Evolutionary conservation across 176 grass and related monocot species (phyloP).

Genomic region (Guadua angustifolia): DNA sequence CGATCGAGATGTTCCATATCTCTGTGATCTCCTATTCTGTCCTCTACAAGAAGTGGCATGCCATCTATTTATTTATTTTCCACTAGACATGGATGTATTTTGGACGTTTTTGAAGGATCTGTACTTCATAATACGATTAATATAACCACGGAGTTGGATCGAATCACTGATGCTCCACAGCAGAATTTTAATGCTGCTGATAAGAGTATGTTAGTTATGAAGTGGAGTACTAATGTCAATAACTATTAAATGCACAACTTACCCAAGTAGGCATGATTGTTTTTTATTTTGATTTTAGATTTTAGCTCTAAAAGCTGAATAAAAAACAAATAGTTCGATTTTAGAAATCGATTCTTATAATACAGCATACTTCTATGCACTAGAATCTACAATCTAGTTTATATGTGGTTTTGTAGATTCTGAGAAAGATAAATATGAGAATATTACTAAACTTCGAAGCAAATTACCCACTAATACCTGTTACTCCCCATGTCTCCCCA

Average conservation of each 20-base stretch:
- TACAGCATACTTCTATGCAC: no score
- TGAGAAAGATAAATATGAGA: no score
- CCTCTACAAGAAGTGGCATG: background rate
- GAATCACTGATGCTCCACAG: background rate
- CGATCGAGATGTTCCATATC: background rate
- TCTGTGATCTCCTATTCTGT: background rate
- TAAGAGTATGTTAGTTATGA: background rate
- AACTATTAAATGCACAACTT: background rate
- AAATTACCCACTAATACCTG: no score
- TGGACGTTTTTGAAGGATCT: background rate
- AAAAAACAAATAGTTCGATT: no score
- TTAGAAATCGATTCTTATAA: no score
- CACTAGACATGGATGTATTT: background rate
- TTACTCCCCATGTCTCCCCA: no score
- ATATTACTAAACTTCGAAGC: no score
- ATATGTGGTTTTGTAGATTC: no score
- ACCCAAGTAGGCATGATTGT: background rate
- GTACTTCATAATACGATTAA: background rate
- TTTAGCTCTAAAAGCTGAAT: no score
- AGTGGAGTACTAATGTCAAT: background rate
- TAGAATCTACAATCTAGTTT: no score
- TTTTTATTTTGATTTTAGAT: no score
- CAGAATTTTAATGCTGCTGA: background rate
- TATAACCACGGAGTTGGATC: background rate
- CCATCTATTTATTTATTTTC: background rate